Base-by-base conservation (phyloP, 2,329 filamentous ascomycete genomes). In the Claviceps sp. region DNA sequence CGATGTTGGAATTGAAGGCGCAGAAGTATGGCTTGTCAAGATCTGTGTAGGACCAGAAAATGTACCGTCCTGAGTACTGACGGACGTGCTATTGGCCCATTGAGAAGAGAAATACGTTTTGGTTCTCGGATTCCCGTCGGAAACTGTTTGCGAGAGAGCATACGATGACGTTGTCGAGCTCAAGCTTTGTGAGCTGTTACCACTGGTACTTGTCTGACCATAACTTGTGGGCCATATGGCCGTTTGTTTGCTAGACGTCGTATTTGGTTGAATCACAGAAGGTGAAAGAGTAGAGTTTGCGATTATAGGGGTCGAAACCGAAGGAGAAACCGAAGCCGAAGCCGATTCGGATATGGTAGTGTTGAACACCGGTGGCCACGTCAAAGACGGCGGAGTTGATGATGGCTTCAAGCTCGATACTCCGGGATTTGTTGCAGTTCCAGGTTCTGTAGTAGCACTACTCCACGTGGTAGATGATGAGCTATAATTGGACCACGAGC, bases 101-200 rank as follows among this genome's bases (percentile, higher is more conserved):
- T 38, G 45, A 16, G 52, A 48, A 38, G 52, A 48, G 41, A 51
- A 54, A 26, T 41, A 54, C 1, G 52, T 51, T 26, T 30, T 48
- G 13, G 52, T 54, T 37, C 49, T 51, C 47, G 48, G 49, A 6
- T 37, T 40, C 2, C 52, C 45, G 8, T 54, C 52, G 16, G 14
- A 46, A 14, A 37, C 4, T 26, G 52, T 48, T 43, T 47, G 50
- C 7, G 50, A 48, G 18, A 22, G 18, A 16, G 13, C 20, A n/a
- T 40, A 40, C 5, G 44, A 37, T 47, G 44, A 40, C 26, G 9
- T 40, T 26, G 26, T 13, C 47, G 37, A 53, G 48, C 44, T 44
- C 24, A 48, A 14, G 30, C 8, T 24, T 40, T 24, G 24, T 18
- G 45, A 45, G 20, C 38, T 50, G 40, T 30, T 22, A 2, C 13